Percentiles rank a stretch among this genome's conserved stretches.
Conservation (phyloP, 2,329 filamentous ascomycete genomes). For the Penicillium sp. region DNA sequence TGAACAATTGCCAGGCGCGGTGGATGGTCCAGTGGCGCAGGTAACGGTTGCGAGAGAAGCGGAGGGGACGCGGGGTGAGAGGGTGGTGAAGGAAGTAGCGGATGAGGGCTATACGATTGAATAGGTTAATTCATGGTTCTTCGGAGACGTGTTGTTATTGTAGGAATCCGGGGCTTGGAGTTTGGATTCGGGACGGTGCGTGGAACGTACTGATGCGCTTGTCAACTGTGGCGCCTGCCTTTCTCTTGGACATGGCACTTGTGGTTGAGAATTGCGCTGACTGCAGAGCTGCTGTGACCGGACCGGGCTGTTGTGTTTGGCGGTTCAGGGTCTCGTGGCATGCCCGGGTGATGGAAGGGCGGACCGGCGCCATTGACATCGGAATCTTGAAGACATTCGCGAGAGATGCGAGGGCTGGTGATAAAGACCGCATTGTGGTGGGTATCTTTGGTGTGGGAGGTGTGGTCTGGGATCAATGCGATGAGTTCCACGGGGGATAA, state of each 20-base stretch:
- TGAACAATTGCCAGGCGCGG: constrained; percentile 86
- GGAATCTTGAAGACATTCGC: constrained; percentile 49
- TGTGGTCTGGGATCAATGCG: constrained; percentile 13
- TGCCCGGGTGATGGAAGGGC: constrained; percentile 26
- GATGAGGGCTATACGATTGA: constrained; percentile 57
- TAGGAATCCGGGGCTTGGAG: background rate
- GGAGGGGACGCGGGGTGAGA: constrained; percentile 72
- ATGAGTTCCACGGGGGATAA: constrained; percentile 21
- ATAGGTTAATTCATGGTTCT: constrained; percentile 16
- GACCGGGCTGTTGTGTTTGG: constrained; percentile 20
- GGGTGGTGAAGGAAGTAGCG: constrained; percentile 72
- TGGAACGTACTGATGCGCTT: constrained; percentile 48
- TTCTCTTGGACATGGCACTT: constrained; percentile 42
- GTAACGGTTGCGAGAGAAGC: constrained; percentile 82
- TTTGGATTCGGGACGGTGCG: background rate
- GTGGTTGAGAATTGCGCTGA: constrained; percentile 43
- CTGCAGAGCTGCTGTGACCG: constrained; percentile 27
- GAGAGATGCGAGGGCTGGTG: constrained; percentile 46
- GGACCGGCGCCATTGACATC: constrained; percentile 33
- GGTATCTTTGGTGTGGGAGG: constrained; percentile 21
- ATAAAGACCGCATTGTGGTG: constrained; percentile 38
- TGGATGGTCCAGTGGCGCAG: constrained; percentile 99
- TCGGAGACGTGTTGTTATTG: background rate
- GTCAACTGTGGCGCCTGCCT: constrained; percentile 36
- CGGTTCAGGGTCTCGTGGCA: constrained; percentile 25